Base-by-base conservation (phyloP, 176 grass and related monocot species). In the Luzula sylvatica region DNA sequence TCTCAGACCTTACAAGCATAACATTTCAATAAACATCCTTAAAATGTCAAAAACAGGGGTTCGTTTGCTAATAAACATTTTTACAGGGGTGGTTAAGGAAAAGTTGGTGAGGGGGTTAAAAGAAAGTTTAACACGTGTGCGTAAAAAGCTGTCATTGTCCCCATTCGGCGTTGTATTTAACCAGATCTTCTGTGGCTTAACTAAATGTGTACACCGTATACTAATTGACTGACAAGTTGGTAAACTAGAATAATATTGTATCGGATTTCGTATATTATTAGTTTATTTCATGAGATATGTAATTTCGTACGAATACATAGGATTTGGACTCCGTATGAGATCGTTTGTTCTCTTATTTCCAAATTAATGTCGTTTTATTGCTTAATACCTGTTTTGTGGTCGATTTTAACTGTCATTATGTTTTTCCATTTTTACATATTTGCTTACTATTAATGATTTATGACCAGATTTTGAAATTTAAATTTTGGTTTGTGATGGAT, bases 71-170 rank as follows among this genome's bases (percentile, higher is more conserved):
- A 13, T 35, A 20, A 42, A 18, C 5, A 15, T 11, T 53, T 40
- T 67, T 48, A 11, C 17, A 2, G 3, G 39, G 35, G 13, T 1
- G 13, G 1, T 35, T 1, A 17, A 8, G 13, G n/a, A 26, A 21
- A 52, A 29, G 6, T 55, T 40, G 43, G 53, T 65, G 45, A 53
- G 23, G 21, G 2, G 3, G 18, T 38, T n/a, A 23, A 48, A 28
- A 46, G 29, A 46, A 21, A 19, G 32, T 20, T 15, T 61, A 53
- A 64, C 59, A 94, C 82, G 87, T 94, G 87, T 76, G 75, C 71
- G 65, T 65, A 53, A 56, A 56, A 64, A 75, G 78, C 62, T 44
- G 67, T 55, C 53, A 53, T 16, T 70, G 67, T 71, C 57, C 47
- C 55, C 63, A 50, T 45, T 55, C 15, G 65, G 61, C 38, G 64